Percentiles rank a stretch among this genome's conserved stretches.
These are phyloP conservation scores for Hygrophoropsis aurantiaca DNA, from an alignment of 768 basidiomycete species.

Conservation along the genomic window DNA sequence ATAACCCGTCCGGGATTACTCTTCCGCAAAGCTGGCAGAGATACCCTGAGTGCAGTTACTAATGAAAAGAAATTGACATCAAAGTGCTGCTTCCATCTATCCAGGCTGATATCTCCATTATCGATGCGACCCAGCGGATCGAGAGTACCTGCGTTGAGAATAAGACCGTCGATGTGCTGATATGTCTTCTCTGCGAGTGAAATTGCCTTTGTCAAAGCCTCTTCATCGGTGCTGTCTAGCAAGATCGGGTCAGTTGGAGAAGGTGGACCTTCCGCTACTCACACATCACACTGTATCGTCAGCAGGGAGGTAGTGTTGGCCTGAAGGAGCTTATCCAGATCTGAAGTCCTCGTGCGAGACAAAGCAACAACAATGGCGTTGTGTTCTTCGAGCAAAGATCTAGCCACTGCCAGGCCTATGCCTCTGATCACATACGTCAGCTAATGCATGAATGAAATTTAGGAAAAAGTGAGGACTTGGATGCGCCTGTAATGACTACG, in stretches of 20 bases:
- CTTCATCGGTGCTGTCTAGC: constrained; percentile 54
- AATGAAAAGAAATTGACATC: constrained; percentile 90
- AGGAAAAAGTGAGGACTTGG: constrained; percentile 47
- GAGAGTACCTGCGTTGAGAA: constrained; percentile 83
- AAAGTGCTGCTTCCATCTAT: constrained; percentile 70
- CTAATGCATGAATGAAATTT: not conserved
- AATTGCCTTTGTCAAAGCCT: constrained; percentile 57
- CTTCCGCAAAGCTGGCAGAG: constrained; percentile 68
- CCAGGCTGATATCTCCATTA: constrained; percentile 46
- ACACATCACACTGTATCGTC: constrained; percentile 74
- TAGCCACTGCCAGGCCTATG: constrained; percentile 79
- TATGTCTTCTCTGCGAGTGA: constrained; percentile 49
- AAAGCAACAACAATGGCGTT: constrained; percentile 72
- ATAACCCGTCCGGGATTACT: constrained; percentile 67
- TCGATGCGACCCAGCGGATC: constrained; percentile 66
- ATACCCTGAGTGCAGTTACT: constrained; percentile 62
- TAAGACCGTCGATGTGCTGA: constrained; percentile 68
- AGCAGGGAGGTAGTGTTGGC: constrained; percentile 43
- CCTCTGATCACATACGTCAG: constrained; percentile 40
- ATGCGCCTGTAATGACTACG: constrained; percentile 83
- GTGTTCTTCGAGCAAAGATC: constrained; percentile 61
- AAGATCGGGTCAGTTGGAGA: not conserved
- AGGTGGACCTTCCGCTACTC: constrained; percentile 32
- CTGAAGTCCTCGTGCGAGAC: constrained; percentile 68
- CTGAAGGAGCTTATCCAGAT: constrained; percentile 51